Evolutionary conservation across 441 rosid species (phyloP), one percentile per base, ranked within the genome.

Genomic region (Hura crepitans): DNA sequence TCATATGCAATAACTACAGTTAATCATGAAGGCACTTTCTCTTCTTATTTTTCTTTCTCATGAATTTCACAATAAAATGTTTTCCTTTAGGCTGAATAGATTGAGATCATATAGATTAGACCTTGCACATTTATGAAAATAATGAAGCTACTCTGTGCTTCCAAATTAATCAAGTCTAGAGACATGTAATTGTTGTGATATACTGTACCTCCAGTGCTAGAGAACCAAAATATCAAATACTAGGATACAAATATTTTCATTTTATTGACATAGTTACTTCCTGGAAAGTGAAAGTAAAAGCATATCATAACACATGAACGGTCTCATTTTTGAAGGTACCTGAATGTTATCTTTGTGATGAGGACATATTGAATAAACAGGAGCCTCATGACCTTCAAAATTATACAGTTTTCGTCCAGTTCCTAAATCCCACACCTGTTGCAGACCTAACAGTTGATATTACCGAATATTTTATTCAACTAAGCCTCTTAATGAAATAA

Each of bases 351-450:
- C 96, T 81, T 87, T 90, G 83, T 84, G 85, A 77, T 93, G 97
- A 78, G 97, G 96, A 71, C 94, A 90, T 64, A 93, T 79, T 42
- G 93, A 89, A 79, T 87, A 90, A 37, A 89, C 94, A 5, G 94
- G 82, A 69, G 96, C 86, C 54, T 87, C 92, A 35, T 93, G 98
- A 69, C 97, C 98, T 84, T 84, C 91, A 70, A 93, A 90, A 71
- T 76, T 84, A 73, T 81, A 90, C 58, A 87, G 80, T 59, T 66
- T 87, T 74, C 79, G 78, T 62, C 98, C 96, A n/a, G n/a, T n/a
- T 0, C 39, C 76, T 66, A 86, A 66, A 72, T 89, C 94, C 96
- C 97, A 93, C 63, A 93, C 98, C 96, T 93, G 88, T 75, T 80
- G 77, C 78, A 68, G 65, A 71, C 58, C 68, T 64, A 72, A 66